These are phyloP conservation scores for Mycena polygramma DNA, from an alignment of 768 basidiomycete genomes.

Conservation along the genomic window DNA sequence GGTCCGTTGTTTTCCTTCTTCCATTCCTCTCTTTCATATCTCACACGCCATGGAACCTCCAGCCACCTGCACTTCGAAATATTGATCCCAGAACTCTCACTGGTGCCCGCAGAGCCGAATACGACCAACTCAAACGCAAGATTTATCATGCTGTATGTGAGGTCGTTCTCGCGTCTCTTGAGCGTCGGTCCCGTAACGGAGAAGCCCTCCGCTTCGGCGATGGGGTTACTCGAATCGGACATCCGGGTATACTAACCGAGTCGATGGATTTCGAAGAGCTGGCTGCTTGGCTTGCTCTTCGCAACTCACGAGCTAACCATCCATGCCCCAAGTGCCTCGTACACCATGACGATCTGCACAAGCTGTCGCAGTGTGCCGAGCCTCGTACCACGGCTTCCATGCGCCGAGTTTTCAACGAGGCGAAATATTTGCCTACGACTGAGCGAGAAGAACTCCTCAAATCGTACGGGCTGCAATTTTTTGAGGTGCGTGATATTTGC, in stretches of 20 bases:
- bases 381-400: background rate
- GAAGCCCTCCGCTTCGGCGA: constrained; percentile 25
- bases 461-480: constrained; percentile 15
- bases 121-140: constrained; percentile 15
- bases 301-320: constrained; percentile 3
- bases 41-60: background rate
- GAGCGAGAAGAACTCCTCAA: background rate
- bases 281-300: constrained; percentile 23
- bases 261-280: constrained; percentile 34
- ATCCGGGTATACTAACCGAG: constrained; percentile 30
- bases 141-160: constrained; percentile 20
- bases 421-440: background rate
- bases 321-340: constrained; percentile 30
- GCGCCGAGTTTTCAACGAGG: background rate
- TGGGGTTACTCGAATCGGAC: background rate
- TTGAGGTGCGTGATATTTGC: background rate
- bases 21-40: background rate
- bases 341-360: constrained; percentile 4
- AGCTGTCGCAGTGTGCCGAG: background rate
- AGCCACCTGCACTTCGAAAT: too few species aligned
- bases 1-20: constrained; percentile 15
- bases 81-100: constrained; percentile 8
- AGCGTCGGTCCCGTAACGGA: constrained; percentile 18
- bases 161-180: background rate
- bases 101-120: background rate